These are phyloP conservation scores for Puccinellia tenuiflora DNA, from an alignment of 176 grass and related monocot genomes.

Conservation along the genomic window DNA sequence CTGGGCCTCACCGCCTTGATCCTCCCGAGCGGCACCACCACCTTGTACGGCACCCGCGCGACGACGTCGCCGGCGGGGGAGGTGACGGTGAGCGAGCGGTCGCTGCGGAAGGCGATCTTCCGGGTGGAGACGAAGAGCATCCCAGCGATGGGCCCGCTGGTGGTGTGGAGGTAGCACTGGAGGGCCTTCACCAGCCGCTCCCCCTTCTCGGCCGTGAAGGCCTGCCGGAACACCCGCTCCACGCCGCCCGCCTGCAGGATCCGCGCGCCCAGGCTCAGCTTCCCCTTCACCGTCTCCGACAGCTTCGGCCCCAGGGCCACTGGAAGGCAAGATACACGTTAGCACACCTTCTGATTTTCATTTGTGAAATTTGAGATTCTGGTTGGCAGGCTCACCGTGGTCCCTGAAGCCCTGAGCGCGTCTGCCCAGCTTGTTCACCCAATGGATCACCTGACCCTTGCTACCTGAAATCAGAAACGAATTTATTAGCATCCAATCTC, in stretches of 20 bases:
- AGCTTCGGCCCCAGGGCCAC: slow-evolving; percentile 66
- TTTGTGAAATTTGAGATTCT: neutral
- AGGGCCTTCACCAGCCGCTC: slow-evolving; percentile 60
- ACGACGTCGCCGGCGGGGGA: slow-evolving; percentile 43
- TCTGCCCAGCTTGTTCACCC: slow-evolving; percentile 56
- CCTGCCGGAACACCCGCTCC: slow-evolving; percentile 63
- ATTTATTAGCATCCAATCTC: neutral
- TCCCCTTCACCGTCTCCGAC: slow-evolving; percentile 77
- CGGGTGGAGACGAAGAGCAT: slow-evolving; percentile 80
- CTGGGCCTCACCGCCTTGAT: slow-evolving; percentile 46
- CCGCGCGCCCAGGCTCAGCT: slow-evolving; percentile 62
- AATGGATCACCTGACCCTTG: slow-evolving; percentile 47
- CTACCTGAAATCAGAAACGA: slow-evolving; percentile 1
- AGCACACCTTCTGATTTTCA: neutral
- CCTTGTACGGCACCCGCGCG: slow-evolving; percentile 76
- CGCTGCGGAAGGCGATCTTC: slow-evolving; percentile 81
- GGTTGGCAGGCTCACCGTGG: slow-evolving; percentile 32
- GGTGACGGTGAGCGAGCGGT: slow-evolving; percentile 62
- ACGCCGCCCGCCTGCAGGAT: slow-evolving; percentile 72
- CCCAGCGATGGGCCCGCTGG: slow-evolving; percentile 74
- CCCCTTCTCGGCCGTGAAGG: slow-evolving; percentile 53
- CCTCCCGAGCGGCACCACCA: slow-evolving; percentile 49
- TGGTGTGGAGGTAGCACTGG: slow-evolving; percentile 94
- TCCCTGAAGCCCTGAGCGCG: slow-evolving; percentile 52
- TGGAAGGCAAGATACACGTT: slow-evolving; percentile 14